Evolutionary conservation across 345 rosid species (phyloP), one percentile per base, ranked within the genome.

Genomic region (Balakata baccata): DNA sequence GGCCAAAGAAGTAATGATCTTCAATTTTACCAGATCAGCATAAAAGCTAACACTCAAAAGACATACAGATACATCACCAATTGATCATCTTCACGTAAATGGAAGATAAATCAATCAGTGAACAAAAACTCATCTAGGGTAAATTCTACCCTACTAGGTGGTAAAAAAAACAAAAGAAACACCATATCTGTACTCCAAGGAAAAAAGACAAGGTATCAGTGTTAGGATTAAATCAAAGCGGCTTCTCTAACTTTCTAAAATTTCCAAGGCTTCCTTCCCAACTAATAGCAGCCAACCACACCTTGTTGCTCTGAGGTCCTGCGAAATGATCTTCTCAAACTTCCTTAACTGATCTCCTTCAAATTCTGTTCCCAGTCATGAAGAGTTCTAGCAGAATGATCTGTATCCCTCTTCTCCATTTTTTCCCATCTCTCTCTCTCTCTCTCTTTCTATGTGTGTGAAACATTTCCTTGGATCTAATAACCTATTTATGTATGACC

Each of bases 241-340:
- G 64, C 17, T 45, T 65, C 52, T 45, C 37, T n/a, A 17, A 65
- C 50, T 65, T 65, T 20, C 6, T 20, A 3, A 5, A 4, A 54
- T 54, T 54, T 22, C 59, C 6, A 58, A 23, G 45, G 65, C 65
- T 61, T 61, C 38, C n/a, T 61, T 51, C n/a, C n/a, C n/a, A 51
- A 38, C 10, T 43, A 43, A 61, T 17, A 34, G 14, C n/a, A 10
- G 38, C 16, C 39, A 13, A 46, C 17, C 34, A 13, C 14, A 39
- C 7, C 65, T 14, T 17, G 37, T 23, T 9, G 62, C 37, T 58
- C 37, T 20, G 34, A 58, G 34, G 11, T 25, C 57, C 57, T 5
- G 16, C 20, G 22, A 52, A 17, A 16, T 17, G 57, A 52, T 52
- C n/a, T 16, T 52, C 3, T 18, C 6, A 18, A 52, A 52, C 57